phyloP scores from a whole-genome alignment of 805 yeast genomes.

The Metschnikowia aberdeeniae region DNA sequence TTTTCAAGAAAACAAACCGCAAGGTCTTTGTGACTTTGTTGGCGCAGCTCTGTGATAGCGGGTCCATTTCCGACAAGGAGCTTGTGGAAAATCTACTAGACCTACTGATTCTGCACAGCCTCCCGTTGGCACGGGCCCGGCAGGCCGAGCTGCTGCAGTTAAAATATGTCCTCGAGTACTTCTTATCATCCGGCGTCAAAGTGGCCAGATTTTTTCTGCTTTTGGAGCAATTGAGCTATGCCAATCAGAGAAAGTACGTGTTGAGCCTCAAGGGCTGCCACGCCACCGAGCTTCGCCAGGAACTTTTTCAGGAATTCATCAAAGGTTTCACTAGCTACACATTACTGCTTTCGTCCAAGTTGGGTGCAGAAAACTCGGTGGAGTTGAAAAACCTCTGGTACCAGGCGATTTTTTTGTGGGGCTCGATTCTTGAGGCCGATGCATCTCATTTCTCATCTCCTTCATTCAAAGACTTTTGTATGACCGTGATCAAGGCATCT shows the following conservation, averaged over 20 bases:
- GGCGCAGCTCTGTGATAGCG: constrained; percentile 24
- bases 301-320: constrained; percentile 9
- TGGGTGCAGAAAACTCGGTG: background rate
- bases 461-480: constrained; percentile 5
- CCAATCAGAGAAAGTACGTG: constrained; percentile 15
- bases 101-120: constrained; percentile 4
- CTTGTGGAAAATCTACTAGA: constrained; percentile 25
- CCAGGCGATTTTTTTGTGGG: constrained; percentile 13
- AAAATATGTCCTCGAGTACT: constrained; percentile 18
- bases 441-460: background rate
- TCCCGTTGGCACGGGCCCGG: background rate
- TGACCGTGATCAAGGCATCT: constrained; percentile 1
- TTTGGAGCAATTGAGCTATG: constrained; percentile 13
- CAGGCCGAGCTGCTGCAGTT: constrained; percentile 8
- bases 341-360: background rate
- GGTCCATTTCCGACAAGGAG: constrained; percentile 22
- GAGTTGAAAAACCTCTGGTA: constrained; percentile 10
- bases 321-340: constrained; percentile 16
- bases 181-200: constrained; percentile 18
- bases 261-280: constrained; percentile 8
- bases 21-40: constrained; percentile 26
- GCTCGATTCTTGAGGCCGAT: constrained; percentile 10
- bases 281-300: background rate
- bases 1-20: constrained; percentile 19
- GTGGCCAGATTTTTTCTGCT: constrained; percentile 23